These are phyloP conservation scores for Blastobotrys aristatus DNA, from an alignment of 1,139 yeast genomes.

Conservation along the genomic window DNA sequence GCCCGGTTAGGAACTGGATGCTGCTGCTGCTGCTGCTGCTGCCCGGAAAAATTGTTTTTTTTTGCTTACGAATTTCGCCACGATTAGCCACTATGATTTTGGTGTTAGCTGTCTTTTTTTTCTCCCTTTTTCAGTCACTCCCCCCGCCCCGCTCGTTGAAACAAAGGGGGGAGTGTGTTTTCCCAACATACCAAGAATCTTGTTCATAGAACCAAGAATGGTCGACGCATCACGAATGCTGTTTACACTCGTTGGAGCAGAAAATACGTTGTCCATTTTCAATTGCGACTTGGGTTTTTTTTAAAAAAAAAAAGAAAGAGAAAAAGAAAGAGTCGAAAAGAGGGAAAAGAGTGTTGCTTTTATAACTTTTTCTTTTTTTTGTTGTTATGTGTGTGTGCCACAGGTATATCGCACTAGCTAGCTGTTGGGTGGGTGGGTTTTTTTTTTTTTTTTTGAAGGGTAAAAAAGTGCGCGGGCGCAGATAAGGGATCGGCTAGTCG, in stretches of 20 bases:
- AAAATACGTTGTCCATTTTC: constrained; percentile 8
- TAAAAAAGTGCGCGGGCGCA: no score
- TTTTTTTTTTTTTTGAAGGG: no score
- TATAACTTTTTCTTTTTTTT: not conserved
- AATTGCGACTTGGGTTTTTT: not conserved
- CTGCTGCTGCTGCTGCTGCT: not conserved
- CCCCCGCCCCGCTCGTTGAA: no score
- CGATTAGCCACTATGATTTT: constrained; percentile 72
- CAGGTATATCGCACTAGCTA: no score
- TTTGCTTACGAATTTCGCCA: constrained; percentile 69
- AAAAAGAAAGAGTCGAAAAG: not conserved
- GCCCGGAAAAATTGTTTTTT: not conserved
- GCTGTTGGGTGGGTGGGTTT: no score
- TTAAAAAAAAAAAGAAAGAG: not conserved
- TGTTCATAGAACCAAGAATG: constrained; percentile 39
- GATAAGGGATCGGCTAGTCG: no score
- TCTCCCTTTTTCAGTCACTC: constrained; percentile 1
- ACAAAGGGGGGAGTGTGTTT: no score
- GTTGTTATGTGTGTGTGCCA: not conserved
- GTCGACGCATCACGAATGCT: constrained; percentile 37
- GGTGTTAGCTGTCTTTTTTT: not conserved
- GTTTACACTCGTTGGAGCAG: constrained; percentile 22
- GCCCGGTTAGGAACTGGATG: no score
- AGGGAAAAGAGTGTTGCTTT: constrained; percentile 1
- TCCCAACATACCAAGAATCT: constrained; percentile 32